Conservation (phyloP, 257 asterid genomes). For the Thymus mandschuricus region DNA sequence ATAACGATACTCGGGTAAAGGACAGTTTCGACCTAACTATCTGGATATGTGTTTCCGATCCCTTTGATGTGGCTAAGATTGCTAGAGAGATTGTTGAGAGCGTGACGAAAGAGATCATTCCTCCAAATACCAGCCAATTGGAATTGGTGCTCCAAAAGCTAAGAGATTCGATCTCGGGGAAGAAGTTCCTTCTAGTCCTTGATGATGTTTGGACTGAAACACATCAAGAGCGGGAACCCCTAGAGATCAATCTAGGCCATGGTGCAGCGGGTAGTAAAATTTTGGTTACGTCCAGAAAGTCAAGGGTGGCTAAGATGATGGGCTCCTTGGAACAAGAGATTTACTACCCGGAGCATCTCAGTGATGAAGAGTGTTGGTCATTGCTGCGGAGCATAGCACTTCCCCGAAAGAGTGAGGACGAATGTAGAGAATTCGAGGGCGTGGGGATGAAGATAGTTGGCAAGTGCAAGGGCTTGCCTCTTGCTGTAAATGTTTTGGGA, state of each 20-base stretch:
- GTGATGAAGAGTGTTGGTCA: background rate
- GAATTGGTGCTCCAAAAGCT: no score
- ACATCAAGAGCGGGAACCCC: conserved; percentile 2
- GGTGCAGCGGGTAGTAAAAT: conserved; percentile 3
- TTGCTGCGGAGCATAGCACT: background rate
- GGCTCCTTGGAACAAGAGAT: background rate
- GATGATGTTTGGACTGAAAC: conserved; percentile 32
- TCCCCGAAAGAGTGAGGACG: background rate
- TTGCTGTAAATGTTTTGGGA: no score
- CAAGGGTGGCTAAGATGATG: background rate
- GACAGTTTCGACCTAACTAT: conserved; percentile 29
- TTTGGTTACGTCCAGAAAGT: conserved; percentile 6
- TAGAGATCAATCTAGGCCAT: background rate
- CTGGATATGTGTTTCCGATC: conserved; percentile 50
- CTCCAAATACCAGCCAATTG: background rate
- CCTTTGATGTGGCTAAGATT: background rate
- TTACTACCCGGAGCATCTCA: background rate
- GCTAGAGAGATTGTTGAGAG: conserved; percentile 13
- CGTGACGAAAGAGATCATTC: background rate
- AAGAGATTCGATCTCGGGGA: background rate
- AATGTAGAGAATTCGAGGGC: background rate
- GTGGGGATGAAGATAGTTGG: no score
- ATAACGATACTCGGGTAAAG: background rate
- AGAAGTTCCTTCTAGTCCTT: conserved; percentile 23
- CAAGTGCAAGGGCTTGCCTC: no score